Conservation (phyloP, 768 basidiomycete genomes). For the Amanita phalloides region DNA sequence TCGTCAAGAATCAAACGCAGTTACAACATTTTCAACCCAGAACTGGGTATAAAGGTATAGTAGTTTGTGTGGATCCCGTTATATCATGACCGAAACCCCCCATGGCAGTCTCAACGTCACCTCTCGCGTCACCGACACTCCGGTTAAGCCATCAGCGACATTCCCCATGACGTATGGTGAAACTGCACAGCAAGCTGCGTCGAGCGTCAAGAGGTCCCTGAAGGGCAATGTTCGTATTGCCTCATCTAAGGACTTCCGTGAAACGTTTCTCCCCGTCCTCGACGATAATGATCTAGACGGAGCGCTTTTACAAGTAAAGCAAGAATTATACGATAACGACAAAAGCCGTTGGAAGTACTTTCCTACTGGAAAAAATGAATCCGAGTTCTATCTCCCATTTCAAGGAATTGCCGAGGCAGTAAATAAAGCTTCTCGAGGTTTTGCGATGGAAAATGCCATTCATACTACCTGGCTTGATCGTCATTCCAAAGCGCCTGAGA, state of each 20-base stretch:
- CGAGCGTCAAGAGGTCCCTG: background rate
- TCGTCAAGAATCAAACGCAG: background rate
- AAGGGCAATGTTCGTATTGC: background rate
- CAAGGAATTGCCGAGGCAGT: background rate
- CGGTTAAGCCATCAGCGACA: background rate
- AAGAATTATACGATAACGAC: background rate
- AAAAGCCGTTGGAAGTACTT: background rate
- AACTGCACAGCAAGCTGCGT: background rate
- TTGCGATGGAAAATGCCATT: too few relatives aligned
- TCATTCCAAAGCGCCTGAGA: background rate
- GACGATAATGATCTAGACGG: background rate
- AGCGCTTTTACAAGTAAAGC: background rate
- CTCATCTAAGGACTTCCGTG: background rate
- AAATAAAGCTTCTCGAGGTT: background rate
- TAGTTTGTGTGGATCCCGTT: background rate
- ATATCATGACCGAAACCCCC: background rate
- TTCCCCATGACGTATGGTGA: background rate
- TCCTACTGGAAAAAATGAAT: background rate
- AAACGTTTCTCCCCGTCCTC: background rate
- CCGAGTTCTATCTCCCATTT: background rate
- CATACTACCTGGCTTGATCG: background rate
- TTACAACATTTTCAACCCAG: background rate
- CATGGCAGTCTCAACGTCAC: background rate
- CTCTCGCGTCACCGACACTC: background rate
- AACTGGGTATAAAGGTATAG: background rate